Conservation (phyloP, 305 asterid species). For the Solanum hybrid region DNA sequence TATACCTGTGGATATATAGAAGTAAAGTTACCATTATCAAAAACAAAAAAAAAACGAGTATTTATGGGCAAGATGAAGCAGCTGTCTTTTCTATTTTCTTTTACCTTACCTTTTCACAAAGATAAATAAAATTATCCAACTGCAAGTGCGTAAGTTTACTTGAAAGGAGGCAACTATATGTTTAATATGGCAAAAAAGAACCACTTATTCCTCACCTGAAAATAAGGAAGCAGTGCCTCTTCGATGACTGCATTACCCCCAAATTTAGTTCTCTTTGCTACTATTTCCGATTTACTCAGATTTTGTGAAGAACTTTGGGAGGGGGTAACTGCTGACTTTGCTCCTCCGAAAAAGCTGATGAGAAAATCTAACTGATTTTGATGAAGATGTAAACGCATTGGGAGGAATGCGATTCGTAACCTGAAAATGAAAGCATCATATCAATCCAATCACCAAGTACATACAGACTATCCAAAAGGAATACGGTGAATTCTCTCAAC, state of each 20-base stretch:
- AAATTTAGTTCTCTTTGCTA: slow-evolving; percentile 30
- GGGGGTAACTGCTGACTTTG: slow-evolving; percentile 39
- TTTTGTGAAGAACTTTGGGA: slow-evolving; percentile 29
- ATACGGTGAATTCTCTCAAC: neutral
- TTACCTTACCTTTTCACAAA: neutral
- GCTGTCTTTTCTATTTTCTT: neutral
- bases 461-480: neutral
- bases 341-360: slow-evolving; percentile 83
- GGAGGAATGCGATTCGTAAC: slow-evolving; percentile 77
- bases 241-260: slow-evolving; percentile 37
- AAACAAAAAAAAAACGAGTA: neutral
- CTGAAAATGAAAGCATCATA: slow-evolving; percentile 28
- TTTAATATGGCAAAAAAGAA: neutral
- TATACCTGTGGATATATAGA: neutral
- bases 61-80: neutral
- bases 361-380: slow-evolving; percentile 96
- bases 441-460: neutral
- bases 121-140: neutral
- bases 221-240: slow-evolving; percentile 92
- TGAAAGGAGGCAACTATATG: neutral
- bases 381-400: slow-evolving; percentile 85
- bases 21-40: neutral
- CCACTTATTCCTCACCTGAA: slow-evolving; percentile 59
- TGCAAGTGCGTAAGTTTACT: neutral
- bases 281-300: slow-evolving; percentile 34